These are phyloP conservation scores for Leccinum griseonigrum DNA, from an alignment of 1,284 basidiomycete genomes.

Conservation along the genomic window DNA sequence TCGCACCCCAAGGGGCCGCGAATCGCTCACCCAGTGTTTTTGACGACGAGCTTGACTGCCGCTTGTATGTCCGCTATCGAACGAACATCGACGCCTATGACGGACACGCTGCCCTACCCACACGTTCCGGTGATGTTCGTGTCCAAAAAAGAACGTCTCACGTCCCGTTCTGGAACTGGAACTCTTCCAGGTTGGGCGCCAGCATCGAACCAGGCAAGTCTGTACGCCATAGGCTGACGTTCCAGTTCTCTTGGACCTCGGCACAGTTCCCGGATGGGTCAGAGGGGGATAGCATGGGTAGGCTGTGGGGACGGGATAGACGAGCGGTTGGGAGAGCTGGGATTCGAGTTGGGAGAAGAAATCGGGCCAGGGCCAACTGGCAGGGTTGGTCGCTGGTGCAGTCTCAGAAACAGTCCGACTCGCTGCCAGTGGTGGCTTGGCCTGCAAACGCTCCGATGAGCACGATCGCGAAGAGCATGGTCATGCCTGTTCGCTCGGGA, in stretches of 20 bases:
- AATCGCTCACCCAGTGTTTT: slow-evolving; percentile 42
- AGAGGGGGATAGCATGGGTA: slow-evolving; percentile 19
- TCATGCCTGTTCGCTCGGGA: neutral
- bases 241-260: slow-evolving; percentile 28
- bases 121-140: slow-evolving; percentile 12
- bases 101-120: slow-evolving; percentile 14
- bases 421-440: no score
- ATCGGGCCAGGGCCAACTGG: slow-evolving; percentile 37
- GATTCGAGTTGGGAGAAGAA: slow-evolving; percentile 26
- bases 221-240: slow-evolving; percentile 37
- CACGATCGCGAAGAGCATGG: no score
- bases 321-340: slow-evolving; percentile 30
- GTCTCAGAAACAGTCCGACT: neutral
- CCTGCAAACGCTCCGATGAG: neutral
- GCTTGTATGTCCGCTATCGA: slow-evolving; percentile 39
- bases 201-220: slow-evolving; percentile 41
- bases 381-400: slow-evolving; percentile 28
- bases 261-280: slow-evolving; percentile 25
- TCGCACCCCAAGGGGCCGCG: no score
- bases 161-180: slow-evolving; percentile 38
- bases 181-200: slow-evolving; percentile 39
- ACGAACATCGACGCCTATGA: slow-evolving; percentile 31
- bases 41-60: slow-evolving; percentile 39
- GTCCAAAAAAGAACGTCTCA: slow-evolving; percentile 29
- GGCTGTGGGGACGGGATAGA: slow-evolving; percentile 26